phyloP scores from a whole-genome alignment of 805 yeast genomes.

The Lipomyces sp. region DNA sequence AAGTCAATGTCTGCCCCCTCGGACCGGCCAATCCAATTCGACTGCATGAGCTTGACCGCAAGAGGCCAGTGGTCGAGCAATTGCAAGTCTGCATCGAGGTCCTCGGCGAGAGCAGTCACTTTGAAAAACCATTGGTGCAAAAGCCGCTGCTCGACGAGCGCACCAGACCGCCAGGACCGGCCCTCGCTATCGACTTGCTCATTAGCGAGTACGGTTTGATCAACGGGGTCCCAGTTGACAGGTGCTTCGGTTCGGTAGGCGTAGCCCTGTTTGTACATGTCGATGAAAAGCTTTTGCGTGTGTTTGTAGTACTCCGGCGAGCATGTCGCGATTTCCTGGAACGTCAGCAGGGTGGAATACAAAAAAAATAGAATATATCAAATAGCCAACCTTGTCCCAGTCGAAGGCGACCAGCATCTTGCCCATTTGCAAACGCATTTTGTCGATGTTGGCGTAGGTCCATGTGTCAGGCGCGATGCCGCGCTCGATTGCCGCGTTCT shows the following conservation, averaged over 20 bases:
- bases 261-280: conserved; percentile 67
- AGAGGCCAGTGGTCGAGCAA: conserved; percentile 75
- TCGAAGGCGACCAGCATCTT: conserved; percentile 82
- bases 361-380: neutral
- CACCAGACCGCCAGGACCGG: conserved; percentile 95
- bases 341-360: neutral
- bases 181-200: conserved; percentile 95
- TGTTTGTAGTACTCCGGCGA: conserved; percentile 83
- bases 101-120: conserved; percentile 76
- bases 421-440: conserved; percentile 81
- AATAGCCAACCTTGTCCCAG: conserved; percentile 55
- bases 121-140: conserved; percentile 93
- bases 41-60: conserved; percentile 86
- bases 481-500: conserved; percentile 92
- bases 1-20: conserved; percentile 71
- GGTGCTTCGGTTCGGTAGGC: conserved; percentile 86
- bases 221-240: conserved; percentile 98
- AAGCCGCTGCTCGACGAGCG: conserved; percentile 75
- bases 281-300: conserved; percentile 82
- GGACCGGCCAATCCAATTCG: conserved; percentile 90
- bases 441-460: conserved; percentile 76
- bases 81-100: conserved; percentile 61
- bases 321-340: conserved; percentile 77
- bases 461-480: conserved; percentile 73
- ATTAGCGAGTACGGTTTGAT: conserved; percentile 89